Evolutionary conservation across 108 stramenopile species (phyloP).

Genomic region (Pseudonitzschia delicatissima): DNA sequence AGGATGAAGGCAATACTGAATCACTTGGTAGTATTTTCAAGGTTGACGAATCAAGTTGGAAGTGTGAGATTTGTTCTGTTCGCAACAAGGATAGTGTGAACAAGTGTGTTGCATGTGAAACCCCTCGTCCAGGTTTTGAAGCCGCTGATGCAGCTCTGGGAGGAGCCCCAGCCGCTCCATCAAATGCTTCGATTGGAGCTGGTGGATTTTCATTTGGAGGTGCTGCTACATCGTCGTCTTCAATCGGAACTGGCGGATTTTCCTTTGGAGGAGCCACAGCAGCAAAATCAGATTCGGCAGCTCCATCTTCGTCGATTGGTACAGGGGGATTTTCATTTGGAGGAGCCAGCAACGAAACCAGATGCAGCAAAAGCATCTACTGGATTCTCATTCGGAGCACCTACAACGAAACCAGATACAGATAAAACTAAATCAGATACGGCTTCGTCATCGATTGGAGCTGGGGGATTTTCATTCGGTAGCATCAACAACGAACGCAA

Average conservation of each 20-base stretch:
- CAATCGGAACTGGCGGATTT: slow-evolving; percentile 53
- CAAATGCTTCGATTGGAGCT: slow-evolving; percentile 48
- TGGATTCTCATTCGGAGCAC: no score
- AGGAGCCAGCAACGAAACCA: slow-evolving; percentile 14
- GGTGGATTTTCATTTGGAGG: slow-evolving; percentile 61
- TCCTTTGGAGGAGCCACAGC: no score
- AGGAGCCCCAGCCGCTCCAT: slow-evolving; percentile 5
- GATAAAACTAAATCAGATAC: no score
- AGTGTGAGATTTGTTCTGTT: slow-evolving; percentile 80
- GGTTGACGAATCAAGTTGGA: slow-evolving; percentile 75
- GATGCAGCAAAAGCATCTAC: not conserved
- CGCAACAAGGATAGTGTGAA: slow-evolving; percentile 46
- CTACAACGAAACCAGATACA: no score
- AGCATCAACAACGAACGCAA: slow-evolving; percentile 11
- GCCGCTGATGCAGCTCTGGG: slow-evolving; percentile 4
- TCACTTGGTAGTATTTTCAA: slow-evolving; percentile 41
- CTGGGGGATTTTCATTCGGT: slow-evolving; percentile 64
- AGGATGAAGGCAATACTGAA: slow-evolving; percentile 12
- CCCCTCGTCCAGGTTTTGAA: slow-evolving; percentile 61
- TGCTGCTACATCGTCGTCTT: slow-evolving; percentile 5
- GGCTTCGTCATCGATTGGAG: slow-evolving; percentile 40
- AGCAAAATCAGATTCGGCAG: no score
- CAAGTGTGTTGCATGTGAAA: slow-evolving; percentile 80
- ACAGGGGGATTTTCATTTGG: slow-evolving; percentile 64
- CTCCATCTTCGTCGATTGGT: slow-evolving; percentile 42